These are phyloP conservation scores for Poterioochromonas sp. DNA, from an alignment of 352 stramenopile species.

Conservation along the genomic window DNA sequence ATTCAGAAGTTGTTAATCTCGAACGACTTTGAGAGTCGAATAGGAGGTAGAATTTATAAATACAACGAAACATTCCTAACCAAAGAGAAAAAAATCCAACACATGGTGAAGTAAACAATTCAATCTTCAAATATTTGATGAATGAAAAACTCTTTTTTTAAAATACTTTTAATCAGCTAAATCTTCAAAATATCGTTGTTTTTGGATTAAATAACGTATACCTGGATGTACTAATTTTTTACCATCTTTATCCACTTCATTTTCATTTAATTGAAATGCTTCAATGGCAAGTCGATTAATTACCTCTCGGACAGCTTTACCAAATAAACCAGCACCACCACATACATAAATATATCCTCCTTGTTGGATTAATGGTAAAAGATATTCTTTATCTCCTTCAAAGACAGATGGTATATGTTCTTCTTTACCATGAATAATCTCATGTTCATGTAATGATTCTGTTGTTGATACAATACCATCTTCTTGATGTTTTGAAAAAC, in stretches of 20 bases:
- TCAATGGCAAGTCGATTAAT: neutral
- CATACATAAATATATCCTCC: neutral
- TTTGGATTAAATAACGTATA: neutral
- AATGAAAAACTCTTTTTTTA: no score
- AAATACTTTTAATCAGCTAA: slow-evolving; percentile 5
- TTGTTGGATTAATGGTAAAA: neutral
- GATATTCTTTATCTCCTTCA: neutral
- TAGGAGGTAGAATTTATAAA: no score
- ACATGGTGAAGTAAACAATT: no score
- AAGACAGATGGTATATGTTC: neutral
- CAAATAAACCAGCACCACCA: neutral
- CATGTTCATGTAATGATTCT: neutral
- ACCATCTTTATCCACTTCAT: neutral
- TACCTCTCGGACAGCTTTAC: neutral
- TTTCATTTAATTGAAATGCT: neutral
- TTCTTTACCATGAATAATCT: neutral
- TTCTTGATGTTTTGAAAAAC: neutral
- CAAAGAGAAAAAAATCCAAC: no score
- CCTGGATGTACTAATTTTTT: neutral
- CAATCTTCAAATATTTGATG: no score
- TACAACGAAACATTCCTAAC: no score
- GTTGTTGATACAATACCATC: neutral
- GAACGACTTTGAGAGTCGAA: no score
- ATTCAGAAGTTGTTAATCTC: no score
- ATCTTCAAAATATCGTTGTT: neutral